Base-by-base conservation (phyloP, 768 basidiomycete genomes). In the Lentinus brumalis region DNA sequence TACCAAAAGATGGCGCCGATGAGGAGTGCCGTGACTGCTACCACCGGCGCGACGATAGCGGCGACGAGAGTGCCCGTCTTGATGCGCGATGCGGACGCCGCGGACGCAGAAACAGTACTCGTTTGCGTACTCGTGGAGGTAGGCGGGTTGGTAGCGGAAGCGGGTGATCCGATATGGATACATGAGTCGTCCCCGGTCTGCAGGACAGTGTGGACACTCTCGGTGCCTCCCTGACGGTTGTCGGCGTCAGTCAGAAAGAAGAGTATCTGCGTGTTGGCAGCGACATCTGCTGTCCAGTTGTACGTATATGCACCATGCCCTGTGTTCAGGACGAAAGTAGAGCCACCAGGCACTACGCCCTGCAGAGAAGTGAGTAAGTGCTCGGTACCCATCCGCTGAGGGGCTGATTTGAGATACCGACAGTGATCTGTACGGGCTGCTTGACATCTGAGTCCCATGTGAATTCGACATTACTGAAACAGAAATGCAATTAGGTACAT, bases 81-180 rank as follows among this genome's bases (percentile, higher is more conserved):
- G 30, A 3, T 6, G 35, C 11, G 35, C 35, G 35, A 35, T 6
- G 35, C 35, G 11, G 35, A 35, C 11, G 35, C 6, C 35, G 21
- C 21, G 21, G 35, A 35, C 6, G 35, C 35, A 6, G 35, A 35
- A 11, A 35, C 35, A 35, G 42, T 59, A 15, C n/a, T 35, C 6
- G 59, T 49, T 3, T 59, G 85, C 79, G 18, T 85, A 67, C 60
- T 79, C 67, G 67, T 82, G 88, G 30, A 35, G 11, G 35, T 35
- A 11, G 71, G 71, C n/a, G 60, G 55, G 26, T 56, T 61, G 29
- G 70, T 62, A n/a, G 66, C 62, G 8, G 71, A 68, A 2, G 65
- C 52, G 12, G 71, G 71, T 5, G 62, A 68, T 5, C 60, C 40
- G 18, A 57, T 65, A n/a, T 44, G 59, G 16, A 72, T 67, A 50